Conservation (phyloP, 2,329 filamentous ascomycete genomes). For the Exophiala bonariae region DNA sequence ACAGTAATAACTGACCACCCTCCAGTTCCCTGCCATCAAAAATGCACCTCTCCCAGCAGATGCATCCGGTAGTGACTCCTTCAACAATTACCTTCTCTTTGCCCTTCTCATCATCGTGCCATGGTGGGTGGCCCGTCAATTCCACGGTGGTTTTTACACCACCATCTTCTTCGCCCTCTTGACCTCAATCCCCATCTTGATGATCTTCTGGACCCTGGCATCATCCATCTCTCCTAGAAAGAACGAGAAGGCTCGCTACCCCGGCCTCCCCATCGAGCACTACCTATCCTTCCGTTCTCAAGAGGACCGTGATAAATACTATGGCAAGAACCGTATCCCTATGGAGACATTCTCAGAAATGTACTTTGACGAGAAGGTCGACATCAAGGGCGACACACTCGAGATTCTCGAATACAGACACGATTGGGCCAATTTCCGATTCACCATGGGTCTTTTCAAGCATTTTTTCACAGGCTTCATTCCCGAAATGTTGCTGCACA, state of each 20-base stretch:
- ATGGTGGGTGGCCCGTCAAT: constrained; percentile 76
- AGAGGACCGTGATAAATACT: constrained; percentile 47
- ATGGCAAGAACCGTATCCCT: constrained; percentile 56
- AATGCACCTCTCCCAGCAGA: constrained; percentile 94
- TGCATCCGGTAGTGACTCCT: constrained; percentile 76
- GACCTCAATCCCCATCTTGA: constrained; percentile 75
- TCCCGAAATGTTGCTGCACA: constrained; percentile 89
- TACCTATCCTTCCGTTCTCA: constrained; percentile 61
- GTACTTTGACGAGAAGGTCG: constrained; percentile 93
- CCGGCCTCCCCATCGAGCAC: constrained; percentile 84
- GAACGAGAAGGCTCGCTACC: constrained; percentile 87
- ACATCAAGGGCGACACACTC: constrained; percentile 90
- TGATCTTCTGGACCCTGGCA: constrained; percentile 75
- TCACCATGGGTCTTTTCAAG: constrained; percentile 82
- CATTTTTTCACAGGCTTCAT: constrained; percentile 86
- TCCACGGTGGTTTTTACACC: constrained; percentile 84
- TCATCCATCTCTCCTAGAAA: constrained; percentile 82
- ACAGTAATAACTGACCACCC: no score
- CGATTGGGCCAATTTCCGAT: constrained; percentile 94
- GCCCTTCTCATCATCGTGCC: constrained; percentile 70
- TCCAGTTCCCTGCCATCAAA: constrained; percentile 81
- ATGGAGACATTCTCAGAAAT: constrained; percentile 96
- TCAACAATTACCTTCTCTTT: constrained; percentile 79
- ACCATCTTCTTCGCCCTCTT: constrained; percentile 82
- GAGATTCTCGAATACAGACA: constrained; percentile 92